Evolutionary conservation across 768 basidiomycete genomes (phyloP), one percentile per base, ranked within the genome.

Genomic region (Lactarius indigo): DNA sequence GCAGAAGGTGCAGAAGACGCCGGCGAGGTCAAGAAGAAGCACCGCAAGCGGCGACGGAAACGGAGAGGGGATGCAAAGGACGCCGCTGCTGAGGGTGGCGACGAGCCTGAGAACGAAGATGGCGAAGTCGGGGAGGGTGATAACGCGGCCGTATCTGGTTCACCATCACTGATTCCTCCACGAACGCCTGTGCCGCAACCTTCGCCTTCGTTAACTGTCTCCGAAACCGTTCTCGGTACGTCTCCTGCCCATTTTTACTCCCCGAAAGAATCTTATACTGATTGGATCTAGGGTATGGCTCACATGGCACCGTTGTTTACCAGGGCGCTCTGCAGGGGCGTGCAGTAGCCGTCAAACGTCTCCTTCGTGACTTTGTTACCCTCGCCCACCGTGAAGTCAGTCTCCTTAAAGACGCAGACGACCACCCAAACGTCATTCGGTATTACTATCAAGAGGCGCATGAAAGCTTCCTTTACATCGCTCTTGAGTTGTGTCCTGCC

Each of bases 381-480:
- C 87, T 99, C 42, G 96, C 96, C 8, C 83, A 88, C 4, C 91
- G 96, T 57, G 97, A 99, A 81, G 95, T 98, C 31, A 87, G 87
- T 73, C 87, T 99, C 47, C 83, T 99, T 10, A 95, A 98, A 79
- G 95, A 97, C 75, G 92, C 92, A 57, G 97, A 99, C 80, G 94
- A 96, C 75, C 97, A 99, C 73, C 94, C 94, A 20, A 98, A 99
- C 78, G 97, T 99, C 75, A 96, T 98, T 72, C 90, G 94, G 33
- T 97, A 99, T 75, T 99, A 95, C 77, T 98, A 94, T 78, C 95
- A 98, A 81, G 96, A 98, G 79, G 82, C 90, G 4, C 91, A 92
- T 33, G 88, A 88, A 26, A 94, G 92, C 73, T 98, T 98, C 81
- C 86, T 98, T 12, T 98, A 96, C 77, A 98, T 99, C 69, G 97